Evolutionary conservation across 1,139 yeast genomes (phyloP).

Genomic region (Taphrina wiesneri): DNA sequence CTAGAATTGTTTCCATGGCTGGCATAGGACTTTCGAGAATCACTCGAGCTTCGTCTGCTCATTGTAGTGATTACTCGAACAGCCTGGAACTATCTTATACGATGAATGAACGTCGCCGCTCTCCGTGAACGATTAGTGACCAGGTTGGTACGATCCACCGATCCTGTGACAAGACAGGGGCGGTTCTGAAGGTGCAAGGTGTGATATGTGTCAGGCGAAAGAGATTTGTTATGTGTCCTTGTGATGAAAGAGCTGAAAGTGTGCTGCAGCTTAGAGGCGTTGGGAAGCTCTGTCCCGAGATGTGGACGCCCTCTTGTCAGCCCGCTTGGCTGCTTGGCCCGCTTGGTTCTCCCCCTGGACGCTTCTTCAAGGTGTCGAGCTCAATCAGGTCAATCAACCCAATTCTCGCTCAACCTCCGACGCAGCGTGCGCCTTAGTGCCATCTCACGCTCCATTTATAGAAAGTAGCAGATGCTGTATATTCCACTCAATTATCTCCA

Average conservation of each 20-base stretch:
- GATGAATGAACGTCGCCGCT: background rate
- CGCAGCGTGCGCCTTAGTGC: background rate
- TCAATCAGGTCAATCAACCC: background rate
- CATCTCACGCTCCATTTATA: background rate
- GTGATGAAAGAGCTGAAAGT: background rate
- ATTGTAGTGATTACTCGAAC: background rate
- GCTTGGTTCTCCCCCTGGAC: background rate
- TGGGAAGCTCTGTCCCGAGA: constrained; percentile 1
- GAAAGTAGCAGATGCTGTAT: too few relatives aligned
- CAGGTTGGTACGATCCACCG: background rate
- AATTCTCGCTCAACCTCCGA: background rate
- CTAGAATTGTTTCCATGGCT: constrained; percentile 10
- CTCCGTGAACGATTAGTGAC: background rate
- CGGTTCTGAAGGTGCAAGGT: too few relatives aligned
- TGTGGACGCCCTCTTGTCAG: background rate
- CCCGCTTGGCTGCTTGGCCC: background rate
- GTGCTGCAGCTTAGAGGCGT: background rate
- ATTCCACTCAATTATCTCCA: too few relatives aligned
- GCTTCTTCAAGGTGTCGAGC: too few relatives aligned
- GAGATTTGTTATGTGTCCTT: background rate
- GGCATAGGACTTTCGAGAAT: constrained; percentile 3
- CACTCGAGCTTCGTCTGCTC: constrained; percentile 24
- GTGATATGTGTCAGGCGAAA: background rate
- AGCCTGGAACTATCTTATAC: background rate
- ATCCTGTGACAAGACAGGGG: background rate